Conservation (phyloP, 495 filamentous ascomycete species). For the Penicillium verhagenii region DNA sequence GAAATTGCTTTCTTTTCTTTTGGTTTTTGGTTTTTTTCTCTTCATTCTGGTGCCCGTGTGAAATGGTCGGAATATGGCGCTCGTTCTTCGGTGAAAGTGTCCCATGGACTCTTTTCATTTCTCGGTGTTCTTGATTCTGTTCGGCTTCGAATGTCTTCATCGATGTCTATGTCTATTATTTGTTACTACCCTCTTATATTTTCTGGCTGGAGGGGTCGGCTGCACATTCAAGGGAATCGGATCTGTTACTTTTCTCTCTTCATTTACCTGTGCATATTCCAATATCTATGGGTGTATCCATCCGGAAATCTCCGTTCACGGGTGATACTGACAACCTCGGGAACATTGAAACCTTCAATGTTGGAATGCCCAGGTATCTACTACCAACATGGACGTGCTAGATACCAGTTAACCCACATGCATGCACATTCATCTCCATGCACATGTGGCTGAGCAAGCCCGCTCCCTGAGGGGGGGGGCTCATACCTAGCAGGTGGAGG, state of each 20-base stretch:
- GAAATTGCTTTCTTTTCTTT: background rate
- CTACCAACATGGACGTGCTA: too few species aligned
- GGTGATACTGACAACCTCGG: too few species aligned
- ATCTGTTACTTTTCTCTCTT: background rate
- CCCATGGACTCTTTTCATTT: slow-evolving; percentile 13
- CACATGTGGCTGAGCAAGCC: too few species aligned
- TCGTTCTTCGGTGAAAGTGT: slow-evolving; percentile 9
- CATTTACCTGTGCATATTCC: background rate
- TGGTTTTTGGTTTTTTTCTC: background rate
- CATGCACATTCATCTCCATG: too few species aligned
- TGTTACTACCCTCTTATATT: slow-evolving; percentile 1
- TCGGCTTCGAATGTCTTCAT: slow-evolving; percentile 11
- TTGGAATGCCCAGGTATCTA: too few species aligned
- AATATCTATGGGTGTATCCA: background rate
- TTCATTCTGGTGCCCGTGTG: slow-evolving; percentile 7
- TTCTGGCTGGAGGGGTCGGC: slow-evolving; percentile 1
- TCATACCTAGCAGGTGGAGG: too few species aligned
- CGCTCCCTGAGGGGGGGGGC: too few species aligned
- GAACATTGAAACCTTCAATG: too few species aligned
- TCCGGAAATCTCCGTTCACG: too few species aligned
- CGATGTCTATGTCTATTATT: slow-evolving; percentile 2
- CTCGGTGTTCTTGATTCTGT: slow-evolving; percentile 15
- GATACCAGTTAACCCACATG: too few species aligned
- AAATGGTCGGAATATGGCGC: slow-evolving; percentile 15
- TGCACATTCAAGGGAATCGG: slow-evolving; percentile 6